phyloP scores from a whole-genome alignment of 2,329 filamentous ascomycete species.

The Fusarium brachygibbosum region DNA sequence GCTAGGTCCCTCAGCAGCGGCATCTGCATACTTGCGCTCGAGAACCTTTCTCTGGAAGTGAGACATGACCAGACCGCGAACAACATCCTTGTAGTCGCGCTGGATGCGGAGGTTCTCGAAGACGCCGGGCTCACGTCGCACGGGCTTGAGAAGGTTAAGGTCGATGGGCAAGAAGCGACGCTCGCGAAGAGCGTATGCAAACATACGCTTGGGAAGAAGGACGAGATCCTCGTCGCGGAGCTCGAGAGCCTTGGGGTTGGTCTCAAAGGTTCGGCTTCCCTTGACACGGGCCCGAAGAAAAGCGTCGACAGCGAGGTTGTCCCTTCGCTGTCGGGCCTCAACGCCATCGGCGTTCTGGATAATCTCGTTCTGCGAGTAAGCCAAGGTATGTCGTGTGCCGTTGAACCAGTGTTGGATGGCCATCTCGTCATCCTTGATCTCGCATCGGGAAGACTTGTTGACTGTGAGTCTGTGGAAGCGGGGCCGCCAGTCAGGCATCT shows the following conservation, averaged over 20 bases:
- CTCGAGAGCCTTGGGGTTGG: slow-evolving; percentile 49
- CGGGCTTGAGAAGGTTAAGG: slow-evolving; percentile 52
- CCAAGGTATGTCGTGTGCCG: slow-evolving; percentile 48
- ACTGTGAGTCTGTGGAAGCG: slow-evolving; percentile 49
- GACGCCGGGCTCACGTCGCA: slow-evolving; percentile 54
- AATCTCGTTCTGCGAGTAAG: slow-evolving; percentile 54
- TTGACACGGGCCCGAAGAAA: slow-evolving; percentile 55
- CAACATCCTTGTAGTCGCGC: slow-evolving; percentile 58
- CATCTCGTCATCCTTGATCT: slow-evolving; percentile 54
- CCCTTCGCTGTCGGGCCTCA: slow-evolving; percentile 55
- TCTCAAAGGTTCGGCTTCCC: slow-evolving; percentile 54
- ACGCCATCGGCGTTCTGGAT: slow-evolving; percentile 55
- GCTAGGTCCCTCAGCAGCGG: slow-evolving; percentile 45
- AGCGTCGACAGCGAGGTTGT: slow-evolving; percentile 53
- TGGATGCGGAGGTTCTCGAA: slow-evolving; percentile 59
- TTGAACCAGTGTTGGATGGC: slow-evolving; percentile 57
- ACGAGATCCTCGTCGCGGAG: slow-evolving; percentile 50
- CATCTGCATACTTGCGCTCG: slow-evolving; percentile 52
- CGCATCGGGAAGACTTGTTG: slow-evolving; percentile 51
- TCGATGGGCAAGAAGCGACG: slow-evolving; percentile 57
- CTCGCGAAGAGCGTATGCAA: slow-evolving; percentile 58
- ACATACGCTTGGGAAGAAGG: slow-evolving; percentile 58
- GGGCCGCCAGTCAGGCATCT: slow-evolving; percentile 56
- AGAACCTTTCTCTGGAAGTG: slow-evolving; percentile 58
- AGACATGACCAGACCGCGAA: slow-evolving; percentile 57